These are phyloP conservation scores for Fusarium neocosmosporiellum DNA, from an alignment of 2,329 filamentous ascomycete species.

Conservation along the genomic window DNA sequence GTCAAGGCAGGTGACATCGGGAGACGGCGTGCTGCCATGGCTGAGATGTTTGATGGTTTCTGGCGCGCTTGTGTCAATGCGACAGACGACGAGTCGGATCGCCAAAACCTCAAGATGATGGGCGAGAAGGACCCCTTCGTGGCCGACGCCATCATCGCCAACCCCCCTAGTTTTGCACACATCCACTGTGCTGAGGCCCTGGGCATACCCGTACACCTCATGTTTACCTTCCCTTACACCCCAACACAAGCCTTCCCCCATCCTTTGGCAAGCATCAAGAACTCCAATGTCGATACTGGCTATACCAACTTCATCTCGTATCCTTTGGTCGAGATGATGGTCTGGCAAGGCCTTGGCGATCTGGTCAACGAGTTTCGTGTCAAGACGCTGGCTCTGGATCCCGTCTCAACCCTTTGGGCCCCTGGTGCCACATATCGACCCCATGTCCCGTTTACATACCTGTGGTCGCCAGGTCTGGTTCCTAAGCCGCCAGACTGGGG, in stretches of 20 bases:
- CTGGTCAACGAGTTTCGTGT: slow-evolving; percentile 80
- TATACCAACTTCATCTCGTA: slow-evolving; percentile 87
- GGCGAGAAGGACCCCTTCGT: slow-evolving; percentile 70
- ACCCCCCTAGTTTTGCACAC: slow-evolving; percentile 82
- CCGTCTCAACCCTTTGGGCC: slow-evolving; percentile 81
- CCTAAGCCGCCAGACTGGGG: slow-evolving; percentile 78
- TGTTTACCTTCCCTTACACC: slow-evolving; percentile 90
- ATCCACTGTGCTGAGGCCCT: slow-evolving; percentile 83
- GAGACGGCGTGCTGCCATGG: slow-evolving; percentile 75
- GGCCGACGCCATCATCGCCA: slow-evolving; percentile 86
- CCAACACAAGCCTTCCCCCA: slow-evolving; percentile 82
- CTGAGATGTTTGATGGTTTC: slow-evolving; percentile 85
- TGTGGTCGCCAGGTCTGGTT: slow-evolving; percentile 75
- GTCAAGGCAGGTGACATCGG: slow-evolving; percentile 80
- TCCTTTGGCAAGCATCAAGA: slow-evolving; percentile 80
- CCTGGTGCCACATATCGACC: slow-evolving; percentile 78
- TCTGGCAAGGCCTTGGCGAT: slow-evolving; percentile 89
- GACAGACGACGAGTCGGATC: slow-evolving; percentile 72
- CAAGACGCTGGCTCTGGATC: slow-evolving; percentile 76
- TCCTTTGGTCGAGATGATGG: slow-evolving; percentile 84
- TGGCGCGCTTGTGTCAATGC: slow-evolving; percentile 82
- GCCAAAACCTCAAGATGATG: slow-evolving; percentile 73
- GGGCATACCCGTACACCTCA: slow-evolving; percentile 81
- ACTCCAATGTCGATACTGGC: slow-evolving; percentile 75
- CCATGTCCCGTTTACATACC: slow-evolving; percentile 80